Evolutionary conservation across 805 yeast genomes (phyloP).

Genomic region (Candida anglica): DNA sequence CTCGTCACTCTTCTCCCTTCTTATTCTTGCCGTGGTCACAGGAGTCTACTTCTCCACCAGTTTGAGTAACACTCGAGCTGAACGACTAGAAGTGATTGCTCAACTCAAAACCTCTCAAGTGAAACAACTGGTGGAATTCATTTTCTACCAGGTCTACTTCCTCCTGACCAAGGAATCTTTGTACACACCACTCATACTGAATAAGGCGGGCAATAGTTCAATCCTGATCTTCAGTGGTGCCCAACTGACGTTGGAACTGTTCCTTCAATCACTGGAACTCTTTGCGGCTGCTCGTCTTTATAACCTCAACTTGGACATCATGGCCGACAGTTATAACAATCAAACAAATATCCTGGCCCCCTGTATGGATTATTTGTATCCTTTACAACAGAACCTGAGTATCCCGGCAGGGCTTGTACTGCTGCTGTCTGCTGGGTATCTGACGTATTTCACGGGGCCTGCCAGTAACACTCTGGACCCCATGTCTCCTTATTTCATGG

Average conservation of each 20-base stretch:
- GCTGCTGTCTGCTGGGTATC: constrained; percentile 8
- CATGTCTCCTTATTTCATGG: constrained; percentile 49
- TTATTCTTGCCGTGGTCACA: constrained; percentile 70
- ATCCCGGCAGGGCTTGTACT: constrained; percentile 42
- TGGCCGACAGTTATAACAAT: constrained; percentile 35
- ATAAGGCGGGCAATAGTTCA: constrained; percentile 71
- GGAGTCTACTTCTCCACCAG: constrained; percentile 67
- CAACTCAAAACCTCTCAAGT: constrained; percentile 79
- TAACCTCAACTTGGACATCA: constrained; percentile 50
- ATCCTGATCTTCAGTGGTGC: constrained; percentile 41
- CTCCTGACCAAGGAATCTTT: constrained; percentile 59
- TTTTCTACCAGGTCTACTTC: constrained; percentile 67
- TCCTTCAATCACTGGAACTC: constrained; percentile 58
- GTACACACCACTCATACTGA: constrained; percentile 55
- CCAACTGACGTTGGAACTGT: constrained; percentile 46
- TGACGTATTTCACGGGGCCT: constrained; percentile 61
- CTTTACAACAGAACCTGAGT: constrained; percentile 43
- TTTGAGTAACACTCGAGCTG: constrained; percentile 59
- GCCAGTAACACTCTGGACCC: constrained; percentile 31
- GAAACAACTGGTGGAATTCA: constrained; percentile 57
- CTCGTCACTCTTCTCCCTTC: constrained; percentile 65
- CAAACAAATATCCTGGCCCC: constrained; percentile 20
- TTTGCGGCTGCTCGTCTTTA: constrained; percentile 66
- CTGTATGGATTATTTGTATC: constrained; percentile 39
- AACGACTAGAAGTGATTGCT: constrained; percentile 72